phyloP scores from a whole-genome alignment of 768 basidiomycete genomes.

The Naganishia antarctica region DNA sequence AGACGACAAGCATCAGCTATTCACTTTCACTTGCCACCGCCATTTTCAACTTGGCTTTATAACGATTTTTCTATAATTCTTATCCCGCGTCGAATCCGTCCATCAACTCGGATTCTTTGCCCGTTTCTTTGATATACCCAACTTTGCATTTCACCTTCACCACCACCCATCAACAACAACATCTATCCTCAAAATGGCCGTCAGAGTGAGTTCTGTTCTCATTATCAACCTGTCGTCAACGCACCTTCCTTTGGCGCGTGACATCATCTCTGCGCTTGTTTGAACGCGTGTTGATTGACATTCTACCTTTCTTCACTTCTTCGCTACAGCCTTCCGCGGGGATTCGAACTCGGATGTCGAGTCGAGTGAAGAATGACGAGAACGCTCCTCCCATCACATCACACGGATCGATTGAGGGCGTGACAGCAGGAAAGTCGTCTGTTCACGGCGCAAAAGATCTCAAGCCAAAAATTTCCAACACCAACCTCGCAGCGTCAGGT shows the following conservation, averaged over 20 bases:
- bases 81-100: background rate
- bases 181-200: constrained; percentile 14
- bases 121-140: constrained; percentile 11
- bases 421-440: constrained; percentile 18
- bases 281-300: constrained; percentile 13
- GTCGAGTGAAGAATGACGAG: constrained; percentile 27
- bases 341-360: constrained; percentile 14
- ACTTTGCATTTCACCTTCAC: constrained; percentile 4
- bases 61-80: constrained; percentile 20
- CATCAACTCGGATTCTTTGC: background rate
- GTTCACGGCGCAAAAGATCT: constrained; percentile 15
- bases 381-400: constrained; percentile 34
- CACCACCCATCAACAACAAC: background rate
- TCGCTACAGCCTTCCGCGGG: constrained; percentile 13
- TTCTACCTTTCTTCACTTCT: constrained; percentile 9
- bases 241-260: constrained; percentile 14
- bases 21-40: constrained; percentile 2
- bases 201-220: constrained; percentile 8
- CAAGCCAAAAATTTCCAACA: constrained; percentile 19
- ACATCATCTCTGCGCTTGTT: constrained; percentile 19
- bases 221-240: background rate
- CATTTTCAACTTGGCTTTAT: constrained; percentile 13
- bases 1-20: background rate
- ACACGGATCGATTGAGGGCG: constrained; percentile 35
- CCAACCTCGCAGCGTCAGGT: constrained; percentile 14